Base-by-base conservation (phyloP, 2,329 filamentous ascomycete species). In the Cercospora sp. region DNA sequence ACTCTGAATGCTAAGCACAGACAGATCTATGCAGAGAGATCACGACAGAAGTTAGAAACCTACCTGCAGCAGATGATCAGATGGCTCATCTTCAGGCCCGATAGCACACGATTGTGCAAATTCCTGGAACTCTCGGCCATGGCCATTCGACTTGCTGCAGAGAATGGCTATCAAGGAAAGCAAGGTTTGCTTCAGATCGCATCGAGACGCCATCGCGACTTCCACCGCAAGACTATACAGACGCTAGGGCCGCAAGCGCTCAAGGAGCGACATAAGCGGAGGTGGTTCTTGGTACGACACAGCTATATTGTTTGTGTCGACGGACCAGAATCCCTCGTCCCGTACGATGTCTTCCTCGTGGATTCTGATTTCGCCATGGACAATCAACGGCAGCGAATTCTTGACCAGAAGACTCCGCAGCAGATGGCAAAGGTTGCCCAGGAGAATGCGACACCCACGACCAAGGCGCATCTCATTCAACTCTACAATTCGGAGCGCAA, bases 241-340 rank as follows among this genome's bases (percentile, higher is more conserved):
- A 69, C 70, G 8, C 55, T 72, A 16, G 71, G 72, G 16, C 92
- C 93, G 0, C 85, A 87, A 62, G 89, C 93, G 74, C 86, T 97
- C 70, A 91, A 93, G 76, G 88, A 89, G 63, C 88, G 93, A 12
- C 94, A 97, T 80, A 91, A 89, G 69, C 92, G 93, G 18, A 97
- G 97, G 79, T 99, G 95, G 95, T 99, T 99, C 78, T 84, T 98
- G 20, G 93, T 99, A n/a, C 87, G 95, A 62, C 94, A 98, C 80
- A 98, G 93, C 81, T 99, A 99, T 76, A 90, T 99, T 68, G 94
- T 97, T 55, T 97, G 94, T 73, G 94, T 98, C n/a, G 94, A 98
- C 77, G 97, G 95, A 0, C 95, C 95, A 0, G 94, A 98, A 78
- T 96, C 96, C 74, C 96, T 98, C 91, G 94, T 97, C 75, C 96